phyloP scores from a whole-genome alignment of 768 basidiomycete species.

The Tylopilus balloui region DNA sequence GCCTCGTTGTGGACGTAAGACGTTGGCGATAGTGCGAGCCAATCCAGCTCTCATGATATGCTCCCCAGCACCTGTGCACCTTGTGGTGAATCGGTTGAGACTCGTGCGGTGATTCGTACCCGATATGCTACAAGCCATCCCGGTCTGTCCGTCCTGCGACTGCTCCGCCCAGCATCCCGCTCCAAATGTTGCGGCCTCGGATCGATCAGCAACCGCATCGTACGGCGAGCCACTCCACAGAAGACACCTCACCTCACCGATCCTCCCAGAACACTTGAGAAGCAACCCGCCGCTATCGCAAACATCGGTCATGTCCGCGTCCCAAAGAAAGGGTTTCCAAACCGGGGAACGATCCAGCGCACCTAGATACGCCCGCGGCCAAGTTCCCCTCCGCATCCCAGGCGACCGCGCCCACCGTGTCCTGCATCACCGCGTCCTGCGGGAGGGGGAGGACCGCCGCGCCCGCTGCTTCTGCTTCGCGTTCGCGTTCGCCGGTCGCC shows the following conservation, averaged over 20 bases:
- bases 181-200: conserved; percentile 64
- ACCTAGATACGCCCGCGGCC: conserved; percentile 79
- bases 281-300: conserved; percentile 67
- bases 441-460: conserved; percentile 7
- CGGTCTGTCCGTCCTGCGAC: conserved; percentile 18
- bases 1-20: conserved; percentile 25
- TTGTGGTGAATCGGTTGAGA: neutral
- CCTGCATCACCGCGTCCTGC: conserved; percentile 49
- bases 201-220: neutral
- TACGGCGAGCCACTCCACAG: neutral
- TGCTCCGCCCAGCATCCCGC: conserved; percentile 73
- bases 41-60: conserved; percentile 56
- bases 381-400: conserved; percentile 43
- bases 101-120: conserved; percentile 22
- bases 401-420: conserved; percentile 79
- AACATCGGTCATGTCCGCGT: neutral
- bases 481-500: conserved; percentile 7
- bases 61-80: conserved; percentile 61
- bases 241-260: conserved; percentile 58
- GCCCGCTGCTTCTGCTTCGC: neutral
- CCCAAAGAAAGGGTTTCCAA: too few species aligned
- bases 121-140: conserved; percentile 69
- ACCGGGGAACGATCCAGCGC: neutral
- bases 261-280: conserved; percentile 65
- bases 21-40: conserved; percentile 52